phyloP scores from a whole-genome alignment of 2,329 filamentous ascomycete species.

The Ophiostoma novo-ulmi region DNA sequence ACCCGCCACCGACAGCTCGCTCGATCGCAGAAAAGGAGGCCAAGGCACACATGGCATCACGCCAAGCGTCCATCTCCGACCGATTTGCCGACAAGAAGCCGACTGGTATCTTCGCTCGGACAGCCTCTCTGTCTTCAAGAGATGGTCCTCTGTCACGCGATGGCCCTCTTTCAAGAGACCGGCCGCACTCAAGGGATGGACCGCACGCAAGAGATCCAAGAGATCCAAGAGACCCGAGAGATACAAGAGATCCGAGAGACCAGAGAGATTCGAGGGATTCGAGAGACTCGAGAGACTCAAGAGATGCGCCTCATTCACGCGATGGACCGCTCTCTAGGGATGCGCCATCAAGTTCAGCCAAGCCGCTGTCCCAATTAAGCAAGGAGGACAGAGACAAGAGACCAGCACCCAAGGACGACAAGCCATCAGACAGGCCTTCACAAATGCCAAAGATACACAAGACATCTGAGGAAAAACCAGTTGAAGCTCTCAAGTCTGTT shows the following conservation, averaged over 20 bases:
- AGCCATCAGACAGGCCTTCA: background rate
- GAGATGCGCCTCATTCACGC: background rate
- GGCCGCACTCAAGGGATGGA: background rate
- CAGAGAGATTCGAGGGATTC: background rate
- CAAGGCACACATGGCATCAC: slow-evolving; percentile 5
- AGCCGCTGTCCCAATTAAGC: background rate
- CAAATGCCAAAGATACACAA: slow-evolving; percentile 15
- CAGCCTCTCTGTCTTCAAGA: background rate
- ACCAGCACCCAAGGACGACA: slow-evolving; percentile 11
- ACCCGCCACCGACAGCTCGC: slow-evolving; percentile 25
- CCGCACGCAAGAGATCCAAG: background rate
- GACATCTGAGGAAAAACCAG: background rate
- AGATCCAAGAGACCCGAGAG: background rate
- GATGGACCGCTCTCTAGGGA: background rate
- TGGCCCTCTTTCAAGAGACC: background rate
- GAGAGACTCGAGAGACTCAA: background rate
- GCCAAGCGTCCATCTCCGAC: slow-evolving; percentile 3
- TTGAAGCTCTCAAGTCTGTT: background rate
- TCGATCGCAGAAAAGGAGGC: slow-evolving; percentile 7
- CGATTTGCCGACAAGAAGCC: slow-evolving; percentile 19
- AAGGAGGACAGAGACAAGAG: slow-evolving; percentile 11
- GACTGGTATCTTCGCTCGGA: slow-evolving; percentile 19
- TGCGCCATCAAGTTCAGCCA: background rate
- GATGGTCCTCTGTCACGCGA: slow-evolving; percentile 5
- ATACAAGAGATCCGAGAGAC: background rate